phyloP scores from a whole-genome alignment of 768 basidiomycete genomes.

The Tulasnella sp. region DNA sequence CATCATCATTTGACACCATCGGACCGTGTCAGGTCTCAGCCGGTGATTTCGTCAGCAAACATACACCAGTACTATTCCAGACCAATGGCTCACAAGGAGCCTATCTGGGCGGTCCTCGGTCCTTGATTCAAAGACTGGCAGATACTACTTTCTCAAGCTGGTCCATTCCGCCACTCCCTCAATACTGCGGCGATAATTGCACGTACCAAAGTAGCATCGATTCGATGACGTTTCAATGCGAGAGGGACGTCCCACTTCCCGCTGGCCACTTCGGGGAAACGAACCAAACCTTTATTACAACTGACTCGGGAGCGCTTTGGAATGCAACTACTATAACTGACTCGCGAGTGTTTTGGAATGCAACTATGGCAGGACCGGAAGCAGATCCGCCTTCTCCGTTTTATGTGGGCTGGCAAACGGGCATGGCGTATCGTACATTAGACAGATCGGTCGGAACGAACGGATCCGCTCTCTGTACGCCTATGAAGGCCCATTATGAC shows the following conservation, averaged over 20 bases:
- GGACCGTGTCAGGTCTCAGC: not conserved
- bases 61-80: not conserved
- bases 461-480: not conserved
- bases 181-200: not conserved
- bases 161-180: not conserved
- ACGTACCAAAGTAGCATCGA: not conserved
- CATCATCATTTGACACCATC: not conserved
- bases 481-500: conserved; percentile 1
- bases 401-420: conserved; percentile 1
- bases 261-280: not conserved
- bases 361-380: not conserved
- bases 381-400: not conserved
- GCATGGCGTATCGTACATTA: not conserved
- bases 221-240: conserved; percentile 3
- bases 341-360: not conserved
- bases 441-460: not conserved
- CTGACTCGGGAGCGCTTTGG: not conserved
- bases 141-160: not conserved
- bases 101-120: not conserved
- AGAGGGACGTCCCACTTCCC: not conserved
- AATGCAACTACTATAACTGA: not conserved
- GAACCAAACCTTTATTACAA: not conserved
- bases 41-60: not conserved
- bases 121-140: not conserved
- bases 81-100: not conserved